Evolutionary conservation across 148 eudicot genomes (phyloP).

Genomic region (Beta vulgaris): DNA sequence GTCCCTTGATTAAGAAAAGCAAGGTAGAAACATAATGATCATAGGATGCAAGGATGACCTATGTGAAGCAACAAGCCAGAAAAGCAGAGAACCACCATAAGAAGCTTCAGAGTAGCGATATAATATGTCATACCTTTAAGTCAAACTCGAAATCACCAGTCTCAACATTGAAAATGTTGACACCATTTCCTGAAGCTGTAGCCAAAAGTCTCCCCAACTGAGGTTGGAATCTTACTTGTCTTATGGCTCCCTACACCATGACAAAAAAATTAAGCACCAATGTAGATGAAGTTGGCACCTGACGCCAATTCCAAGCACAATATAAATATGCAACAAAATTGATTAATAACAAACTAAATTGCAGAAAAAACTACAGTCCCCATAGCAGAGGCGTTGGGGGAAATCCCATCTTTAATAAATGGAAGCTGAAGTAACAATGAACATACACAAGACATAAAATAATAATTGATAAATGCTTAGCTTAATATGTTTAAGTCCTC

Average conservation of each 20-base stretch:
- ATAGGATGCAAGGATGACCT: too few relatives aligned
- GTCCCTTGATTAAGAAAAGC: constrained; percentile 33
- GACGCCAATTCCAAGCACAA: neutral
- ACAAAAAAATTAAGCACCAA: neutral
- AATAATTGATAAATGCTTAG: neutral
- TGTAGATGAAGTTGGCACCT: neutral
- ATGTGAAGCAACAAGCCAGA: neutral
- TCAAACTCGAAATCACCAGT: constrained; percentile 22
- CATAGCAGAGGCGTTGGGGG: neutral
- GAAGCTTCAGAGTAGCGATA: neutral
- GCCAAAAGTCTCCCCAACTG: constrained; percentile 42
- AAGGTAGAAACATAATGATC: neutral
- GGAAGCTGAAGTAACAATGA: neutral
- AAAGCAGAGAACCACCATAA: neutral
- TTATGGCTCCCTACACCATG: constrained; percentile 38
- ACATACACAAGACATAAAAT: neutral
- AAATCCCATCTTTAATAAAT: neutral
- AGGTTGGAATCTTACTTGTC: constrained; percentile 51
- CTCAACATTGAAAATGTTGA: constrained; percentile 43
- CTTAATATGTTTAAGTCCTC: neutral
- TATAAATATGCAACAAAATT: neutral
- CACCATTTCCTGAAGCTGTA: constrained; percentile 34
- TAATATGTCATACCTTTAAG: constrained; percentile 20
- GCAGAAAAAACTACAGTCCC: neutral
- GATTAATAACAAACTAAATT: neutral